Evolutionary conservation across 768 basidiomycete species (phyloP), one percentile per base, ranked within the genome.

Genomic region (Mycena amicta): DNA sequence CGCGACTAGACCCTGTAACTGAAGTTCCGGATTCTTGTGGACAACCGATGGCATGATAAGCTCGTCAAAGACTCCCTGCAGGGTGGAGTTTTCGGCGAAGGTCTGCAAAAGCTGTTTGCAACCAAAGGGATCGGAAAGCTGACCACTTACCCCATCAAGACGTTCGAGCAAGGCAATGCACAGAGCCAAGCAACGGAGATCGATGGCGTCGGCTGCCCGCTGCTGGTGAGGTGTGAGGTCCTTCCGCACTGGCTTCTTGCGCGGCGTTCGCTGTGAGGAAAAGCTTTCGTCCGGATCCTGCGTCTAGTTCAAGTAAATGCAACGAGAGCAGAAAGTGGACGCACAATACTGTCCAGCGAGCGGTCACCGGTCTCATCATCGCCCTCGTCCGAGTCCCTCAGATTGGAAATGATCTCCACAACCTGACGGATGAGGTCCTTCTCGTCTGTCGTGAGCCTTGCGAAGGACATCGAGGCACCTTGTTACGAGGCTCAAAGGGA

Each of bases 11-110:
- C 87, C 90, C 56, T 83, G 80, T 68, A 89, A 84, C 23, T 85
- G 76, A 26, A 92, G 75, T 2, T 60, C 58, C 11, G 85, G 75
- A 53, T 95, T 90, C 68, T 93, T 93, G 56, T 87, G 81, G 67
- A 82, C 82, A 18, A 96, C 88, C 0, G 91, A 83, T 2, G 95
- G 95, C n/a, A 94, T 78, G 60, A 97, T 93, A 18, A 98, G 76
- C 62, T 95, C 91, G 6, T 75, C 73, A 25, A 93, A 82, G 47
- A 93, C 77, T 63, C 86, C 90, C 54, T 88, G 85, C 12, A 95
- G 70, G 0, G 87, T 89, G 1, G 88, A 80, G 63, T 90, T 89
- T 76, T 69, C 84, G 46, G 91, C 81, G 30, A 93, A 75, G 3
- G 86, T 90, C 73, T 89, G 72, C 16, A 3, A 39, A 23, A 26